Base-by-base conservation (phyloP, 2,329 filamentous ascomycete species). In the Raffaelea deltoideospora region DNA sequence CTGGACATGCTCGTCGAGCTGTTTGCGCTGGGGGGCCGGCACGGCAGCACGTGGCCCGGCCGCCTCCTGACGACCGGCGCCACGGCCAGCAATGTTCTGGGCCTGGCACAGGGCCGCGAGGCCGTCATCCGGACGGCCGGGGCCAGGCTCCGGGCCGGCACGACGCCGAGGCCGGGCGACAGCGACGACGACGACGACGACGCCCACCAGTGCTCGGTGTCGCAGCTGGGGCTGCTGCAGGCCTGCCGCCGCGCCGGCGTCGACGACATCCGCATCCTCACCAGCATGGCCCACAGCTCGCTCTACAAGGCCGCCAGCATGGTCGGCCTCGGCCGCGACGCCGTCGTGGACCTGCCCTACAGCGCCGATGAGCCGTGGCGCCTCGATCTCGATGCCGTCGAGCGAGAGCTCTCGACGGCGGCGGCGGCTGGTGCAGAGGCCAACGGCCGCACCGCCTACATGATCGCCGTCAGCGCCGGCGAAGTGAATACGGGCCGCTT, bases 401-500 rank as follows among this genome's bases (percentile, higher is more conserved):
- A 84, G 53, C 54, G 54, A 32, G 66, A 73, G 39, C 59, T 92
- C 14, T 51, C 46, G 39, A 56, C 53, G 26, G 34, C 32, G 4
- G 56, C 53, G 26, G 34, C 32, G 4, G 52, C 59, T 1, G 67
- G 67, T 3, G 65, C 53, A 31, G 50, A 60, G 3, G 65, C 66
- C 3, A 5, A 27, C 26, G 26, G 26, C 26, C 7, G 28, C 15
- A 65, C 70, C 11, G 80, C 69, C n/a, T 80, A 69, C 34, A 83
- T 95, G 42, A 72, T 95, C 27, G 75, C 69, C 5, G 59, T 94
- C n/a, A 87, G 84, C 30, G 81, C 79, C 6, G 83, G 83, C 1
- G 88, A 96, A 57, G 84, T 95, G 21, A 95, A 96, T 48, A 92
- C 86, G 0, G 86, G 87, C 1, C 65, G 76, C 5, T 95, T 86